These are phyloP conservation scores for Mycena vulgaris DNA, from an alignment of 768 basidiomycete species.

Conservation along the genomic window DNA sequence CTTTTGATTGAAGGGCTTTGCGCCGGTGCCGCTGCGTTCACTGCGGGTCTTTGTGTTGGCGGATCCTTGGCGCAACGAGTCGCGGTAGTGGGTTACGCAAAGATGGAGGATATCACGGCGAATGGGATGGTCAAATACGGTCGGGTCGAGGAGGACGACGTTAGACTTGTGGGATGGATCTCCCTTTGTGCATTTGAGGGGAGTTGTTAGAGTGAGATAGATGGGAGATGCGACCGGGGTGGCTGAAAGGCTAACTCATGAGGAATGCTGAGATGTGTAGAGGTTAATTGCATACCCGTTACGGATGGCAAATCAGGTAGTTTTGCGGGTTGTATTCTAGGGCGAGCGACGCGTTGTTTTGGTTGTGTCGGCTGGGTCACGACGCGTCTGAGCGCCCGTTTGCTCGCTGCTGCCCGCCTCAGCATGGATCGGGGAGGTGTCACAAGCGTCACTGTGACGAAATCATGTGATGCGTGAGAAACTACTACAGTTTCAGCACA, in stretches of 20 bases:
- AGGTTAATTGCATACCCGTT: slow-evolving; percentile 10
- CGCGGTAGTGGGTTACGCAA: slow-evolving; percentile 90
- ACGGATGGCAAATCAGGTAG: not conserved
- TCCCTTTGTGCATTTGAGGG: slow-evolving; percentile 62
- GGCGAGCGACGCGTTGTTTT: not conserved
- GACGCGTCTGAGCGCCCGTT: slow-evolving; percentile 23
- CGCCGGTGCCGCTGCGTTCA: slow-evolving; percentile 91
- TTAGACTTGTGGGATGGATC: slow-evolving; percentile 58
- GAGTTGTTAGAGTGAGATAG: slow-evolving; percentile 73
- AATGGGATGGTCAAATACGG: slow-evolving; percentile 91
- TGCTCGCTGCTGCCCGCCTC: slow-evolving; percentile 21
- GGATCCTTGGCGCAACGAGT: slow-evolving; percentile 92
- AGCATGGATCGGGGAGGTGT: slow-evolving; percentile 9
- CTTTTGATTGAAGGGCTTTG: slow-evolving; percentile 93
- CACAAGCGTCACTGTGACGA: not conserved
- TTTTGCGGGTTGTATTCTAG: not conserved
- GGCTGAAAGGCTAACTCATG: slow-evolving; percentile 46
- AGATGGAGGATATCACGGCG: slow-evolving; percentile 95
- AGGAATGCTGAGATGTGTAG: not conserved
- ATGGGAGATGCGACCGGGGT: slow-evolving; percentile 62
- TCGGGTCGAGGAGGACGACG: slow-evolving; percentile 78
- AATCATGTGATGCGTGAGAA: not conserved
- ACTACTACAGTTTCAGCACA: slow-evolving; percentile 29
- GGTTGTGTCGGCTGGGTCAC: slow-evolving; percentile 1
- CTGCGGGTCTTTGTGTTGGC: slow-evolving; percentile 93